Base-by-base conservation (phyloP, 106 monocot genomes). In the Platanthera guangdongensis region DNA sequence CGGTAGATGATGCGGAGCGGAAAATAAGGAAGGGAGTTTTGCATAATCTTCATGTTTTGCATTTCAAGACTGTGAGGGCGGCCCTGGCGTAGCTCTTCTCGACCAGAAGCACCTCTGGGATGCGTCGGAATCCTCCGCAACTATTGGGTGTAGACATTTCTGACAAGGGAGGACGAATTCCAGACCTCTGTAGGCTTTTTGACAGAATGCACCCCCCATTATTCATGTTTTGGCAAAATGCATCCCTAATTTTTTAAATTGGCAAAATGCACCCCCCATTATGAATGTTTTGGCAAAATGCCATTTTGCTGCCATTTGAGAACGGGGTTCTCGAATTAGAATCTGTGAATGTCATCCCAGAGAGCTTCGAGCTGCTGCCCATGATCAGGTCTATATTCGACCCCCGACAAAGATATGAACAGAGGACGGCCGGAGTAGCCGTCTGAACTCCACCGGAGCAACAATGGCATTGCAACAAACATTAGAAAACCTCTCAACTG, bases 281-380 rank as follows among this genome's bases (percentile, higher is more conserved):
- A n/a, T n/a, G n/a, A n/a, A n/a, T n/a, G n/a, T n/a, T n/a, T n/a
- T n/a, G n/a, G n/a, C n/a, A n/a, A n/a, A n/a, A n/a, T n/a, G n/a
- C n/a, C n/a, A n/a, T 88, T n/a, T 68, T 94, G 32, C 72, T 94
- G 14, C 93, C 93, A 3, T 73, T 86, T 60, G 80, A 90, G 30
- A 60, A 77, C 12, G 93, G 93, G 3, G 93, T 94, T 9, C 84
- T 94, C 39, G 90, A 94, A 60, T 22, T 94, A 48, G 93, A 88
- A 0, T 90, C 93, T 8, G 68, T 82, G 32, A 75, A 63, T 5
- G 16, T 60, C 9, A 52, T 94, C 8, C 80, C 71, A 7, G 88
- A 94, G 75, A 81, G 59, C 52, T 10, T 16, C 8, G 72, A 88
- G 10, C 62, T 63, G 0, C 6, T 94, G 57, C 46, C 30, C 59